Base-by-base conservation (phyloP, 306 rosid species). In the Cajanus cajan region DNA sequence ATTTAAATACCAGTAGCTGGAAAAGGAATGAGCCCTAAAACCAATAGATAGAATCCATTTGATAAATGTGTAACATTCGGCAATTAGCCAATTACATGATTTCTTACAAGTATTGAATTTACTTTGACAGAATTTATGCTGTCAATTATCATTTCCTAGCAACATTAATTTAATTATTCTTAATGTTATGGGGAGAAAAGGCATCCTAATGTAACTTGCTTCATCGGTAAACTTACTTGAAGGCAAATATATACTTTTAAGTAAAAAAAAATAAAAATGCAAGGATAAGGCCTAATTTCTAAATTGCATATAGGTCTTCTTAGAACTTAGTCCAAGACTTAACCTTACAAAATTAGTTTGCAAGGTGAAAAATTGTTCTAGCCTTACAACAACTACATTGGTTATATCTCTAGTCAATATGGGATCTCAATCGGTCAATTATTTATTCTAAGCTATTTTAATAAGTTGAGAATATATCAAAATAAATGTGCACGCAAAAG, bases 401-500 rank as follows among this genome's bases (percentile, higher is more conserved):
- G 31, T 3, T 3, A 28, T 28, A 3, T 28, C 31, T 28, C 31
- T 1, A 28, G 31, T 28, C 31, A 28, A 28, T 28, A 28, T 28
- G 31, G 31, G 31, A 28, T 28, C 31, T 28, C 31, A 28, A 28
- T 3, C 1, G 3, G 31, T 28, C 31, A n/a, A n/a, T n/a, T 12
- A 68, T 6, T n/a, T 69, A 69, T 8, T 69, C 48, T 12, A 48
- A 21, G 54, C 36, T 22, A 48, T 15, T 15, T 48, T 6, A 48
- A 13, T 48, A 48, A 15, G 15, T 21, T 55, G 33, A 55, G 33
- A 2, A 21, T 55, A 33, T 68, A 41, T 13, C 16, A 21, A 37
- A 81, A 18, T 22, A 82, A 68, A 69, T 25, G 77, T 25, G 58
- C 81, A 37, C 68, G 25, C 18, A 47, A 13, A 39, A 45, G 45